A percentile compares a stretch with the other conserved stretches of the same genome.
Conservation (phyloP, 116 monocot species). For the Phalaenopsis hybrid region DNA sequence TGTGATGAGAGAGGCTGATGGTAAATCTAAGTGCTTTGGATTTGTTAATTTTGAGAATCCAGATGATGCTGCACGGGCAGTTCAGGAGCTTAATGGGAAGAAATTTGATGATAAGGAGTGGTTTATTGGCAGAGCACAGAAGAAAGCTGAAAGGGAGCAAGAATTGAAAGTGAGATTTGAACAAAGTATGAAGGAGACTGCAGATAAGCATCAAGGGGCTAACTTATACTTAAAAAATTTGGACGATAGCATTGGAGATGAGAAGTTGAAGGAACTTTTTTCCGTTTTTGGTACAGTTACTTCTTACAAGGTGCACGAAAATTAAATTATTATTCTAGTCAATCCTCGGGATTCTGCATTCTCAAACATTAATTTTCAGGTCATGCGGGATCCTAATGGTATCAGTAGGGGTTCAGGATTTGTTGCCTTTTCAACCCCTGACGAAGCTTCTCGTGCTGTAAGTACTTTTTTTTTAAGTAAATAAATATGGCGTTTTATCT, state of each 20-base stretch:
- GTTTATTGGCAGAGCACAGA: slow-evolving; percentile 78
- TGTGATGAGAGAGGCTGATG: slow-evolving; percentile 56
- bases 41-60: slow-evolving; percentile 63
- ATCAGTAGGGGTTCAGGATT: slow-evolving; percentile 69
- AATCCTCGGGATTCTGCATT: not conserved
- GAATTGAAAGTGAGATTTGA: slow-evolving; percentile 68
- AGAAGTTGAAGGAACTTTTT: slow-evolving; percentile 62
- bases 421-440: slow-evolving; percentile 63
- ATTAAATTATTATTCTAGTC: not conserved
- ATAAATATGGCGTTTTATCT: not conserved
- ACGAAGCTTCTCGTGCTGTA: slow-evolving; percentile 64
- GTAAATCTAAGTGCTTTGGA: slow-evolving; percentile 36
- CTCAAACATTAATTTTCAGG: slow-evolving; percentile 13
- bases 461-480: not conserved
- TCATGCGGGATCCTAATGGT: slow-evolving; percentile 64
- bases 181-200: slow-evolving; percentile 37
- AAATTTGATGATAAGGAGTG: slow-evolving; percentile 58
- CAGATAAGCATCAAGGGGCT: slow-evolving; percentile 52
- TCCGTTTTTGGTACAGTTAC: slow-evolving; percentile 56
- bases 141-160: slow-evolving; percentile 55
- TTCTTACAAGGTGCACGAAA: slow-evolving; percentile 60
- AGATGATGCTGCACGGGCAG: slow-evolving; percentile 64
- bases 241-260: slow-evolving; percentile 59
- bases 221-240: slow-evolving; percentile 73
- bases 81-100: slow-evolving; percentile 60